Evolutionary conservation across 768 basidiomycete genomes (phyloP).

Genomic region (Lactarius akahatsu): DNA sequence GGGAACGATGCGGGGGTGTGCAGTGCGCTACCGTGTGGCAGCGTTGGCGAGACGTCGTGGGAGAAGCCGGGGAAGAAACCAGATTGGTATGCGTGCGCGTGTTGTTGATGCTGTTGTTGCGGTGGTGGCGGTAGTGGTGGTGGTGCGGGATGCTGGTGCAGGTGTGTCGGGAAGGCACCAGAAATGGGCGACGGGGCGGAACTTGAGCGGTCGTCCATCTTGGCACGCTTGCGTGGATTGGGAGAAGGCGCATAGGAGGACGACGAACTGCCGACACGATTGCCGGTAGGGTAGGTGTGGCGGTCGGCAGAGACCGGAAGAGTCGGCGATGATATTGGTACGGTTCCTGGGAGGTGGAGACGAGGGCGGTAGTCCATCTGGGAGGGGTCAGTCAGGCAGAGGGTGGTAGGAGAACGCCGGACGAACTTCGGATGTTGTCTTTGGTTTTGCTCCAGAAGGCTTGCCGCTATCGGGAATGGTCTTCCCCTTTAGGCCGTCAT

Average conservation of each 20-base stretch:
- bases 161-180: conserved; percentile 13
- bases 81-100: conserved; percentile 3
- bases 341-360: conserved; percentile 19
- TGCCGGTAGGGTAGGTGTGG: conserved; percentile 28
- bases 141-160: conserved; percentile 8
- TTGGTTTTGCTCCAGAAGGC: conserved; percentile 12
- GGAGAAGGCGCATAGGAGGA: conserved; percentile 19
- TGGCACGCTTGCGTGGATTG: conserved; percentile 23
- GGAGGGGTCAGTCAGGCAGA: background rate
- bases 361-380: conserved; percentile 32
- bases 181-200: conserved; percentile 14
- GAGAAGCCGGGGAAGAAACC: conserved; percentile 11
- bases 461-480: conserved; percentile 25
- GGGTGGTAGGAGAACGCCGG: conserved; percentile 18
- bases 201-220: conserved; percentile 13
- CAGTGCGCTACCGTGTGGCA: conserved; percentile 1
- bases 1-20: conserved; percentile 18
- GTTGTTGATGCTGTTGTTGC: background rate
- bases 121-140: conserved; percentile 5
- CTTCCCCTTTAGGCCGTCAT: conserved; percentile 28
- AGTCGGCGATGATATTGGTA: conserved; percentile 20
- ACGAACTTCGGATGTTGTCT: conserved; percentile 30
- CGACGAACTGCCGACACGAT: conserved; percentile 25
- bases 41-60: conserved; percentile 10
- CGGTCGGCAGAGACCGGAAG: conserved; percentile 36